These are phyloP conservation scores for Phytophthora ohioensis DNA, from an alignment of 352 stramenopile genomes.

Conservation along the genomic window DNA sequence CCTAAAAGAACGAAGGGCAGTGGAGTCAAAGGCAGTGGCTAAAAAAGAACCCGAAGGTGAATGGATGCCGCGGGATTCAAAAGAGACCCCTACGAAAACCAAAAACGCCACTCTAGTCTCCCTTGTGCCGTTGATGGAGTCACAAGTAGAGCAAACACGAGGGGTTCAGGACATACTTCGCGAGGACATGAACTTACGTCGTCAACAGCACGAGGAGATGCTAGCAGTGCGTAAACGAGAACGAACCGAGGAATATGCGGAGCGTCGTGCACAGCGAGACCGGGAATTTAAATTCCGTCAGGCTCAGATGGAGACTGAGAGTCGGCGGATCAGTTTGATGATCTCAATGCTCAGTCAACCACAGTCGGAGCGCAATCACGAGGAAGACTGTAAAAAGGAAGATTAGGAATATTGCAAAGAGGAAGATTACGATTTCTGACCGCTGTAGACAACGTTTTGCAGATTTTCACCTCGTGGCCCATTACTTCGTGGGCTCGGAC, in stretches of 20 bases:
- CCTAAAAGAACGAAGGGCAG: background rate
- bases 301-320: conserved; percentile 3
- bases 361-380: too few species aligned
- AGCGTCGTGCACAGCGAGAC: background rate
- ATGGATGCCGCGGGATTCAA: background rate
- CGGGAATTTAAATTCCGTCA: conserved; percentile 1
- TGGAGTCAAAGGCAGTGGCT: background rate
- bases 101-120: conserved; percentile 1
- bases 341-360: background rate
- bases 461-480: too few species aligned
- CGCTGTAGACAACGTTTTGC: too few species aligned
- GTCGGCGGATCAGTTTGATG: background rate
- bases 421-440: too few species aligned
- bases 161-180: background rate
- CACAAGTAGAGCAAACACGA: background rate
- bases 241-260: background rate
- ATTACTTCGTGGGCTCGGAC: too few species aligned
- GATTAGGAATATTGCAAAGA: too few species aligned
- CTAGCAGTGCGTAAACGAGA: background rate
- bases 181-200: background rate
- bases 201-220: background rate
- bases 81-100: background rate
- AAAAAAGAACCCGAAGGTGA: background rate
- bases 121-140: background rate
- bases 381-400: too few species aligned